Percentiles rank a stretch among this genome's conserved stretches.
These are phyloP conservation scores for Aurinia saxatilis DNA, from an alignment of 345 rosid species.

Conservation along the genomic window DNA sequence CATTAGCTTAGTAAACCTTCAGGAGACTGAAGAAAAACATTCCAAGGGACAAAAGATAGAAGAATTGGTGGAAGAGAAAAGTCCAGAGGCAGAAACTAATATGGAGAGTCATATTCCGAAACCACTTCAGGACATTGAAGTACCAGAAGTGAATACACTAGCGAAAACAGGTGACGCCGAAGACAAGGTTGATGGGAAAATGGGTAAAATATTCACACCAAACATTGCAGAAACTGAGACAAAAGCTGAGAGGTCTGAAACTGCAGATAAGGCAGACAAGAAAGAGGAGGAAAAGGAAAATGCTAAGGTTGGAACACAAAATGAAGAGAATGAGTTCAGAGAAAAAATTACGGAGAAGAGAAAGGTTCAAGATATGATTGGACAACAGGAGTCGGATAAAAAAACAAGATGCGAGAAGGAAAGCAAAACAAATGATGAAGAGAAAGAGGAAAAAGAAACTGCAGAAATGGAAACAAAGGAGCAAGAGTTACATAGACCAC, in stretches of 20 bases:
- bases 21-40: background rate
- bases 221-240: too few species aligned
- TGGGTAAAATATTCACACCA: background rate
- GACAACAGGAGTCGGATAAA: background rate
- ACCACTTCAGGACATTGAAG: background rate
- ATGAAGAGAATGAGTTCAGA: background rate
- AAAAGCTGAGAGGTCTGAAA: too few species aligned
- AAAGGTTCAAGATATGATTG: background rate
- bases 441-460: background rate
- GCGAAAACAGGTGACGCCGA: background rate
- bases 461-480: background rate
- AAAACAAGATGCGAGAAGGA: background rate
- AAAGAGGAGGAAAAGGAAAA: background rate
- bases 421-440: background rate
- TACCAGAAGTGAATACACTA: background rate
- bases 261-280: background rate
- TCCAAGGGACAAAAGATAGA: background rate
- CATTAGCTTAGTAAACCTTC: background rate
- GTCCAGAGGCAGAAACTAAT: background rate
- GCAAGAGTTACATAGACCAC: conserved; percentile 14
- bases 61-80: background rate
- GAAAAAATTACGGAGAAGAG: background rate
- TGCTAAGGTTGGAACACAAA: background rate
- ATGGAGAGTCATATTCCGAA: background rate
- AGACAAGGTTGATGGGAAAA: background rate